Percentiles rank a stretch among this genome's conserved stretches.
Conservation (phyloP, 202 grass and related monocot species). For the Setaria italica region DNA sequence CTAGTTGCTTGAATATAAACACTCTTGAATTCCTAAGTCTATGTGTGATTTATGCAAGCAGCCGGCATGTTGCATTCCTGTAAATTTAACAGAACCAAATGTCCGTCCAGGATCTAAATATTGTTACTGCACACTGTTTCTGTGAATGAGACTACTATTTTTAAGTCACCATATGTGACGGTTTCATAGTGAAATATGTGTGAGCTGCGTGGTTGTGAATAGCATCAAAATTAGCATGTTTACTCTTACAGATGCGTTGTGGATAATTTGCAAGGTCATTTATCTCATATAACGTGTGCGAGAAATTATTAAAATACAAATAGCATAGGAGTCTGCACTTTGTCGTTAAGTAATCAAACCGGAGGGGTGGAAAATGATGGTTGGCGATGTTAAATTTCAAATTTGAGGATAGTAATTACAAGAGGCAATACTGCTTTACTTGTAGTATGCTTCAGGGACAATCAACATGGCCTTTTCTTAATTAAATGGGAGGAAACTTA, state of each 20-base stretch:
- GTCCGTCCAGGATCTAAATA: neutral
- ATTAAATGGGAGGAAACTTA: neutral
- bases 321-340: neutral
- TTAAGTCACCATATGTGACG: neutral
- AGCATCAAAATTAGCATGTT: neutral
- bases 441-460: neutral
- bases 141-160: neutral
- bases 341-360: neutral
- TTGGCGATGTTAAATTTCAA: neutral
- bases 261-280: neutral
- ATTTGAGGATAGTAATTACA: neutral
- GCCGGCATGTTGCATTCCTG: neutral
- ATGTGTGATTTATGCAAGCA: neutral
- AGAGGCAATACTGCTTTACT: neutral
- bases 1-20: conserved; percentile 5
- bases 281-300: no score
- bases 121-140: no score
- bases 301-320: neutral
- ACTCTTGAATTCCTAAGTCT: neutral
- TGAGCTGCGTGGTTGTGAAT: neutral
- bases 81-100: neutral
- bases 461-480: neutral
- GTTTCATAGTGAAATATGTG: neutral
- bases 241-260: neutral
- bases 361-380: neutral